phyloP scores from a whole-genome alignment of 768 basidiomycete species.

The Pisolithus orientalis region DNA sequence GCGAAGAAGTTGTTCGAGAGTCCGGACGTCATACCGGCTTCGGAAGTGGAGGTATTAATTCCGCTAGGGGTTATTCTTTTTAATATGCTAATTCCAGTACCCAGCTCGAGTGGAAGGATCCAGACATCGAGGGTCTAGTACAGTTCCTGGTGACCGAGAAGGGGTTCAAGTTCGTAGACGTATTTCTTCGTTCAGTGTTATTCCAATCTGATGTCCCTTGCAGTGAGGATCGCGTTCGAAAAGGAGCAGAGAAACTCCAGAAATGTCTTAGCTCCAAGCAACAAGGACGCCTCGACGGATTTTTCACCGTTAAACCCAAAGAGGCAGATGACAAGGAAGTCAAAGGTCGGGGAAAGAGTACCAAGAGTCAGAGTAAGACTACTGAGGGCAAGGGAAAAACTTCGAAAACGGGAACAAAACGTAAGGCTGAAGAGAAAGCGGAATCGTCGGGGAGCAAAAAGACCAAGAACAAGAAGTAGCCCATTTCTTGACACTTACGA shows the following conservation, averaged over 20 bases:
- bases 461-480: constrained; percentile 35
- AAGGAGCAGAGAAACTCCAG: constrained; percentile 87
- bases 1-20: constrained; percentile 87
- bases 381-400: constrained; percentile 44
- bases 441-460: constrained; percentile 32
- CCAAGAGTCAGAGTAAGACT: constrained; percentile 19
- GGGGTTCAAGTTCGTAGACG: constrained; percentile 76
- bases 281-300: constrained; percentile 93
- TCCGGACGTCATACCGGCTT: constrained; percentile 85
- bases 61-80: not conserved
- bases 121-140: constrained; percentile 89
- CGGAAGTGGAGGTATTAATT: constrained; percentile 68
- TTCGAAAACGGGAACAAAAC: constrained; percentile 10
- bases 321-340: constrained; percentile 43
- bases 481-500: not conserved
- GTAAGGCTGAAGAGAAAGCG: constrained; percentile 30
- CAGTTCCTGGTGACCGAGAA: constrained; percentile 92
- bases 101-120: constrained; percentile 90
- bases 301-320: constrained; percentile 76
- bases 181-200: not conserved
- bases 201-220: not conserved
- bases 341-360: constrained; percentile 16
- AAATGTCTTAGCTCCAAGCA: constrained; percentile 88
- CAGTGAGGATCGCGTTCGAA: constrained; percentile 95
- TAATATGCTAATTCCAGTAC: not conserved